phyloP scores from a whole-genome alignment of 805 yeast genomes.

The Spathaspora sp. region DNA sequence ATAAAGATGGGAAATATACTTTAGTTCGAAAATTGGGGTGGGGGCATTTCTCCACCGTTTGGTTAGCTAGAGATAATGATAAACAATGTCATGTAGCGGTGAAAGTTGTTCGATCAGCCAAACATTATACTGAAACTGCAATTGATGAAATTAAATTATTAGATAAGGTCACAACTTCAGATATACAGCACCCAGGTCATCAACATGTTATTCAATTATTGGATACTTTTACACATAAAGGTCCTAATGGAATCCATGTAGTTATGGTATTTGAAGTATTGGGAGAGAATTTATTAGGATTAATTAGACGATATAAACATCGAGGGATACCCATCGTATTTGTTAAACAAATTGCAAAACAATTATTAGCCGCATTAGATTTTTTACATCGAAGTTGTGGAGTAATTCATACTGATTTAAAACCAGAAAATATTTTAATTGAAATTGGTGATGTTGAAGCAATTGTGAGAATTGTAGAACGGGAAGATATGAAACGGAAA shows the following conservation, averaged over 20 bases:
- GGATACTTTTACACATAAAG: slow-evolving; percentile 81
- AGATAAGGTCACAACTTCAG: slow-evolving; percentile 59
- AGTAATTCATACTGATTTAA: slow-evolving; percentile 68
- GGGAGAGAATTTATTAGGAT: slow-evolving; percentile 87
- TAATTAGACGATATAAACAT: slow-evolving; percentile 74
- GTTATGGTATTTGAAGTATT: slow-evolving; percentile 97
- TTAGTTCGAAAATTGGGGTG: slow-evolving; percentile 91
- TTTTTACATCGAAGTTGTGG: slow-evolving; percentile 71
- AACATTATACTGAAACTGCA: slow-evolving; percentile 90
- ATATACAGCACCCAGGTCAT: slow-evolving; percentile 74
- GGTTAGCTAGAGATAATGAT: slow-evolving; percentile 70
- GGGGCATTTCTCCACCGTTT: slow-evolving; percentile 97
- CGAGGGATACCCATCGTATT: slow-evolving; percentile 73
- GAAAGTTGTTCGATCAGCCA: slow-evolving; percentile 89
- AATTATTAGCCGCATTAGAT: slow-evolving; percentile 68
- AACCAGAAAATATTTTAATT: slow-evolving; percentile 73
- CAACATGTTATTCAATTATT: slow-evolving; percentile 73
- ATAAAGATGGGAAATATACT: slow-evolving; percentile 70
- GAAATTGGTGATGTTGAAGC: slow-evolving; percentile 82
- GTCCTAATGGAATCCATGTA: slow-evolving; percentile 89
- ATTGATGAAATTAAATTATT: slow-evolving; percentile 85
- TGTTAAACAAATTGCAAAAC: slow-evolving; percentile 80
- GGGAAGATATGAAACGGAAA: slow-evolving; percentile 50
- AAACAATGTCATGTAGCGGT: slow-evolving; percentile 79
- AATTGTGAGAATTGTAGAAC: slow-evolving; percentile 65